phyloP scores from a whole-genome alignment of 441 rosid species.

The Arabidopsis lyrata region DNA sequence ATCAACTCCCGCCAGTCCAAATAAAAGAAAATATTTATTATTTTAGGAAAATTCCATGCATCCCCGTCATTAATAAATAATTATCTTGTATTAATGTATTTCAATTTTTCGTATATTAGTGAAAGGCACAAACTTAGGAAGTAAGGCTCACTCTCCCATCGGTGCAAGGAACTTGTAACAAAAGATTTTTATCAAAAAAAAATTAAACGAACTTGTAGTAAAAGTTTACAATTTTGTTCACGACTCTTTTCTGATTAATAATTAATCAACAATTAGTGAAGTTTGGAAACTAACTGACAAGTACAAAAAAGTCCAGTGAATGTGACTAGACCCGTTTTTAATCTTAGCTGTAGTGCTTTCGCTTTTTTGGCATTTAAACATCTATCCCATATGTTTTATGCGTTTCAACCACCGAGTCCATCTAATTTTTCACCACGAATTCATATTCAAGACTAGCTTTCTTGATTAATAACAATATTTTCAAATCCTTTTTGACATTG shows the following conservation, averaged over 20 bases:
- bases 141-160: background rate
- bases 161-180: background rate
- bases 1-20: background rate
- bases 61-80: background rate
- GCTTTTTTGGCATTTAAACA: slow-evolving; percentile 4
- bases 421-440: slow-evolving; percentile 3
- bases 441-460: background rate
- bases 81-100: background rate
- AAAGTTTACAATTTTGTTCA: slow-evolving; percentile 7
- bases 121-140: background rate
- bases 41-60: background rate
- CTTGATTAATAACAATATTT: background rate
- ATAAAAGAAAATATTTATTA: background rate
- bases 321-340: slow-evolving; percentile 4
- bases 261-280: background rate
- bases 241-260: background rate
- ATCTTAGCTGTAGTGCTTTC: background rate
- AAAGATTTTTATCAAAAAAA: background rate
- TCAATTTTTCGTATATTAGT: background rate
- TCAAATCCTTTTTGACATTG: slow-evolving; percentile 20
- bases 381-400: slow-evolving; percentile 12
- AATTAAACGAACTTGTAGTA: background rate
- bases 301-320: background rate
- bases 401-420: slow-evolving; percentile 4
- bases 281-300: slow-evolving; percentile 2